These are phyloP conservation scores for Buxus sempervirens DNA, from an alignment of 164 flowering plant species.

Conservation along the genomic window DNA sequence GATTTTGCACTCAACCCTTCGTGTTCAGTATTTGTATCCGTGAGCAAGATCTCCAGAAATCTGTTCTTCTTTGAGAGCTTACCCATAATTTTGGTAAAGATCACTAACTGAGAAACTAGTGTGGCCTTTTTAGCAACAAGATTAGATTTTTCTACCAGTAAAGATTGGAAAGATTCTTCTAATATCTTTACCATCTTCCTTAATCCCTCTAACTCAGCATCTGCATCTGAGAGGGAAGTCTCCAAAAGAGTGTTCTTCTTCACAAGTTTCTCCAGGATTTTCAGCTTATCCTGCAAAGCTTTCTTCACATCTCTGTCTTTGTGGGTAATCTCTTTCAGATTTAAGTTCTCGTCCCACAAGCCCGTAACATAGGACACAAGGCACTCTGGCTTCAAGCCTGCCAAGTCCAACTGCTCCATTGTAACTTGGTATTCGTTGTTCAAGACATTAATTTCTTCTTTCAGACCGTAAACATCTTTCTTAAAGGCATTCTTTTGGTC, in stretches of 20 bases:
- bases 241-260: slow-evolving; percentile 42
- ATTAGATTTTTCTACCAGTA: slow-evolving; percentile 53
- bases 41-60: slow-evolving; percentile 58
- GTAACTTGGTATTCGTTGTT: slow-evolving; percentile 43
- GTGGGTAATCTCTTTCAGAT: slow-evolving; percentile 50
- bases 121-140: slow-evolving; percentile 63
- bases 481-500: slow-evolving; percentile 51
- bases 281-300: slow-evolving; percentile 47
- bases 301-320: slow-evolving; percentile 43
- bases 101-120: slow-evolving; percentile 59
- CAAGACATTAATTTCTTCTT: slow-evolving; percentile 59
- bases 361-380: slow-evolving; percentile 50
- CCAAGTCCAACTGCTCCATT: slow-evolving; percentile 51
- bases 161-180: slow-evolving; percentile 51
- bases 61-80: slow-evolving; percentile 58
- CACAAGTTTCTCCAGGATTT: slow-evolving; percentile 41
- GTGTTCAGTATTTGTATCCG: slow-evolving; percentile 57
- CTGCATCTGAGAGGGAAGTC: slow-evolving; percentile 46
- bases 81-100: slow-evolving; percentile 52
- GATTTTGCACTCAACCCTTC: slow-evolving; percentile 56
- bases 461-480: slow-evolving; percentile 49
- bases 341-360: slow-evolving; percentile 64
- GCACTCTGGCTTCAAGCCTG: slow-evolving; percentile 56
- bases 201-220: slow-evolving; percentile 42
- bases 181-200: slow-evolving; percentile 42